phyloP scores from a whole-genome alignment of 371 early-diverging fungal species.

The Saksenaea oblongispora region DNA sequence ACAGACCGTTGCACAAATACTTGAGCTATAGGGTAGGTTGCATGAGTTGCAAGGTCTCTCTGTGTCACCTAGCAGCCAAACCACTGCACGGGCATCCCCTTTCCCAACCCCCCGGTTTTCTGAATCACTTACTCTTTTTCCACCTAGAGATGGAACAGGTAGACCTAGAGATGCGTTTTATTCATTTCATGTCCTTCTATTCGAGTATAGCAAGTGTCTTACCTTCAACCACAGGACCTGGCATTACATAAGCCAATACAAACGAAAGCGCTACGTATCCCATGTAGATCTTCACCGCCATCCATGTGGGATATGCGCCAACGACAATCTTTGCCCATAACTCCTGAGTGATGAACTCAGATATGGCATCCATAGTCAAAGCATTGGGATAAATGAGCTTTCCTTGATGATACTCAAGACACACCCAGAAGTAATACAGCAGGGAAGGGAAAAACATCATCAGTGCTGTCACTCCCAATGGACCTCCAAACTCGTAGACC shows the following conservation, averaged over 20 bases:
- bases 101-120: not conserved
- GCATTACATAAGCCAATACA: slow-evolving; percentile 63
- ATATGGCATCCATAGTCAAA: slow-evolving; percentile 39
- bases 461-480: slow-evolving; percentile 67
- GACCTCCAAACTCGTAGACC: slow-evolving; percentile 76
- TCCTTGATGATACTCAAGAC: slow-evolving; percentile 69
- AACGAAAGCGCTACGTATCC: slow-evolving; percentile 60
- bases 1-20: slow-evolving; percentile 64
- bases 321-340: slow-evolving; percentile 40
- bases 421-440: slow-evolving; percentile 77
- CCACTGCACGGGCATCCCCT: not conserved
- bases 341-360: slow-evolving; percentile 39
- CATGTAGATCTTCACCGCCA: slow-evolving; percentile 61
- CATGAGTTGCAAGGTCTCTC: too few relatives aligned
- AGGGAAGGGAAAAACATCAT: slow-evolving; percentile 71
- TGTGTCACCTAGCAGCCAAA: too few relatives aligned
- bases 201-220: not conserved
- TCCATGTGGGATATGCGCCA: slow-evolving; percentile 57
- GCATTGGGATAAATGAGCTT: slow-evolving; percentile 50
- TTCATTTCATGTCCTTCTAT: not conserved
- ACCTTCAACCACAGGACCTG: slow-evolving; percentile 66
- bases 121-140: slow-evolving; percentile 41
- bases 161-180: slow-evolving; percentile 28
- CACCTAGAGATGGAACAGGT: slow-evolving; percentile 67
- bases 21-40: slow-evolving; percentile 34